phyloP scores from a whole-genome alignment of 257 asterid genomes.

The Plantago ovata region DNA sequence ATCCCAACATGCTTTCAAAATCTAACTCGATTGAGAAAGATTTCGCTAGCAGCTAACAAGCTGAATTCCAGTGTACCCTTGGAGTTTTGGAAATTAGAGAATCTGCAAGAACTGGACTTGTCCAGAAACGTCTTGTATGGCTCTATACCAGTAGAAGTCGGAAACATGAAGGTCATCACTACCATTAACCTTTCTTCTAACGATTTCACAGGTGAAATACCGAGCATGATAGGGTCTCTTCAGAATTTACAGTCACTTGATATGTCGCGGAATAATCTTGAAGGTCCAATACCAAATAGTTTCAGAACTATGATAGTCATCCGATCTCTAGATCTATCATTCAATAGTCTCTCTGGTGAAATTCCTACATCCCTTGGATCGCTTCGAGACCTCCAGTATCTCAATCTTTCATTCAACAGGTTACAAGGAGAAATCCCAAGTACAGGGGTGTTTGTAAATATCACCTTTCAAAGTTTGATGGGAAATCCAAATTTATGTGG shows the following conservation, averaged over 20 bases:
- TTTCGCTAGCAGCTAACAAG: conserved; percentile 31
- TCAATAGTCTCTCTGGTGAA: conserved; percentile 26
- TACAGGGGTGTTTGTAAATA: conserved; percentile 27
- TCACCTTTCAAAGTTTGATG: conserved; percentile 19
- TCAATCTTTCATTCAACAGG: conserved; percentile 36
- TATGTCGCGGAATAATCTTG: conserved; percentile 29
- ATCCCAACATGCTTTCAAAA: conserved; percentile 24
- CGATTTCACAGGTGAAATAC: conserved; percentile 28
- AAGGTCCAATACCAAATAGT: conserved; percentile 27
- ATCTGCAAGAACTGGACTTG: conserved; percentile 24
- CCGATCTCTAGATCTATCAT: conserved; percentile 29
- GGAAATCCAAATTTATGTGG: conserved; percentile 31
- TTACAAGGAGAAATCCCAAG: conserved; percentile 32
- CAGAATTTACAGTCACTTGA: conserved; percentile 24
- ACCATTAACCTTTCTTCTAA: conserved; percentile 31
- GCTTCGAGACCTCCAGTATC: conserved; percentile 27
- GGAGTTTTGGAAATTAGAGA: conserved; percentile 32
- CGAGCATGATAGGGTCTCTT: conserved; percentile 24
- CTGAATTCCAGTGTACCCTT: conserved; percentile 26
- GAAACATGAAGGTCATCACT: conserved; percentile 24
- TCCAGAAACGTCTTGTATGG: conserved; percentile 31
- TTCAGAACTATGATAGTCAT: conserved; percentile 26
- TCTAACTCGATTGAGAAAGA: conserved; percentile 19
- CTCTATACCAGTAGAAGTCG: conserved; percentile 21
- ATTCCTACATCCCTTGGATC: conserved; percentile 34